Evolutionary conservation across 2,329 filamentous ascomycete species (phyloP), one percentile per base, ranked within the genome.

Genomic region (Fusarium devonianum): DNA sequence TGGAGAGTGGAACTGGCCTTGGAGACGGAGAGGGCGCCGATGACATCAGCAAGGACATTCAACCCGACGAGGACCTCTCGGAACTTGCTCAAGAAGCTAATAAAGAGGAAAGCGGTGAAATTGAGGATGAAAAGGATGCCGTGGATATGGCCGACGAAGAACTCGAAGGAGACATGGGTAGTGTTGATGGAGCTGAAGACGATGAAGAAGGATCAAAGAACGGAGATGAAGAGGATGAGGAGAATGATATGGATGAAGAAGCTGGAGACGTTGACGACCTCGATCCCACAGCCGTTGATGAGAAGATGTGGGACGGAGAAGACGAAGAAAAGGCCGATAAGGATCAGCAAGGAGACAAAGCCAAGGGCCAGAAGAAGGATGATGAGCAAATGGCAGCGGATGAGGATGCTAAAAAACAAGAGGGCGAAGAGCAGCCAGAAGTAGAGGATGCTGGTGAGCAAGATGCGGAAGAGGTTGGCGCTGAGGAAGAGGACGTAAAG

Each of bases 231-330:
- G 83, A 84, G 22, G 81, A 89, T 18, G 82, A 85, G 32, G 82
- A 86, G 22, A 77, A 87, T n/a, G 87, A 90, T 8, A 87, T 95
- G 68, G 92, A 97, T 58, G 92, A 96, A 64, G 91, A 97, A 71
- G 83, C 89, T 5, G 94, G 92, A 1, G 89, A 92, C 64, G 92
- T 97, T 9, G 90, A 97, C 73, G 91, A 96, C 64, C 78, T 96
- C 30, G 93, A 96, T 62, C 88, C 91, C 10, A 89, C 86, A 12
- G 90, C 93, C 14, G 89, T 97, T 1, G 95, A 99, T 68, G 95
- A 99, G 75, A 99, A 97, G 78, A 92, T 97, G 83, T 99, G 94
- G 94, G 92, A 99, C 71, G 92, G 92, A 28, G 86, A 87, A 34
- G 86, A 88, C 42, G 87, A 90, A 32, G 82, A 92, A 33, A 85